Conservation (phyloP, 805 yeast species). For the fission yeast (Schizosaccharomyces pombe) region DNA sequence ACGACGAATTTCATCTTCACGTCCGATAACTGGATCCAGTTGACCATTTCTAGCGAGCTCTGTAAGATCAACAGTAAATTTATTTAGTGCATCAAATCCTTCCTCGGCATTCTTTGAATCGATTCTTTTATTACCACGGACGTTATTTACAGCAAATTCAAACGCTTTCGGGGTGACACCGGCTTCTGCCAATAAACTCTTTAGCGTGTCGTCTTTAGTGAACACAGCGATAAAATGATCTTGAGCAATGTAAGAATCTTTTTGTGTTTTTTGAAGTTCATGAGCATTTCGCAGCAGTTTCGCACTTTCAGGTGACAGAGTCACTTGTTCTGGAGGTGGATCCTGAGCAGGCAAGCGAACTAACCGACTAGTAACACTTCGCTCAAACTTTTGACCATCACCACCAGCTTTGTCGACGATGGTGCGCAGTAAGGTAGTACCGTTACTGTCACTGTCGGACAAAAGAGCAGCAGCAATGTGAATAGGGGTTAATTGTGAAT, state of each 20-base stretch:
- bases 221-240: slow-evolving; percentile 77
- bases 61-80: slow-evolving; percentile 85
- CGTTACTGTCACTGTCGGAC: slow-evolving; percentile 28
- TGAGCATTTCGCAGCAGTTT: slow-evolving; percentile 50
- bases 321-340: slow-evolving; percentile 69
- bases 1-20: slow-evolving; percentile 93
- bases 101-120: slow-evolving; percentile 67
- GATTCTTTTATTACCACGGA: slow-evolving; percentile 77
- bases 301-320: slow-evolving; percentile 54
- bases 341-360: slow-evolving; percentile 69
- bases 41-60: slow-evolving; percentile 83
- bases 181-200: slow-evolving; percentile 48
- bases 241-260: slow-evolving; percentile 83
- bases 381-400: slow-evolving; percentile 62
- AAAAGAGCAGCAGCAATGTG: slow-evolving; percentile 73
- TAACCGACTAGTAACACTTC: slow-evolving; percentile 48
- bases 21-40: slow-evolving; percentile 92
- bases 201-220: slow-evolving; percentile 51
- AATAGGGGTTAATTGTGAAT: slow-evolving; percentile 65
- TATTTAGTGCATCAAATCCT: slow-evolving; percentile 57
- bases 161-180: slow-evolving; percentile 44
- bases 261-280: slow-evolving; percentile 58
- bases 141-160: slow-evolving; percentile 49
- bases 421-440: slow-evolving; percentile 38
- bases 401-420: slow-evolving; percentile 65